Base-by-base conservation (phyloP, 108 stramenopile genomes). In the Schizochytrium sp. region DNA sequence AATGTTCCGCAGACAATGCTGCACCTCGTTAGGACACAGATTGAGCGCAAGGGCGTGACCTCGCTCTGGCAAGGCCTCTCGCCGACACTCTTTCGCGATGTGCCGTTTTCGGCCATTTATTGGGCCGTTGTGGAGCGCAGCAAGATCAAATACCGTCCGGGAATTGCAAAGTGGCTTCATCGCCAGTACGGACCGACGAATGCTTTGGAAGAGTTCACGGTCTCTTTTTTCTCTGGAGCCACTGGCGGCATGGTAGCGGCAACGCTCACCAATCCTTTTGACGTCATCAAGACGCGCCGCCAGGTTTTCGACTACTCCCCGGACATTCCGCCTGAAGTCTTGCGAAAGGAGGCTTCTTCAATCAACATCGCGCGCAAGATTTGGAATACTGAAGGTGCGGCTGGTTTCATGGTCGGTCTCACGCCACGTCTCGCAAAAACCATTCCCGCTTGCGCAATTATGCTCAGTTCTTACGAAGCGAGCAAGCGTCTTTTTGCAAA, bases 371-470 rank as follows among this genome's bases (percentile, higher is more conserved):
- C 93, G 87, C 89, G 58, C 14, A 87, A 12, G 21, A 92, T 93
- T 44, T 57, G 88, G 5, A 34, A 57, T 14, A 29, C 47, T 44
- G 90, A 91, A 76, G 93, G 92, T 0, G 10, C 57, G 4, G 53
- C 58, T 14, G 91, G 88, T 18, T 60, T 93, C 41, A 91, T 92
- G 23, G 58, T 88, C 8, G 93, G 98, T 25, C 96, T 97, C 71
- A 71, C 83, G 44, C 91, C 98, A 14, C 87, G 98, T 34, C 93
- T 97, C 90, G 91, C 95, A 16, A 97, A 97, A 88, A 96, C 98
- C 5, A 97, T 95, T 29, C 98, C 98, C 8, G 96, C 96, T 3
- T 97, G 96, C 93, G 98, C 96, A n/a, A 96, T 98, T 71, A 99
- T 99, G 97, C 95, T 99, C 58, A 90, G 96, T 25, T 94, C 94